Percentiles rank a stretch among this genome's conserved stretches.
Evolutionary conservation across 2,329 filamentous ascomycete genomes (phyloP).

Genomic region (Magnaporthiopsis poae): DNA sequence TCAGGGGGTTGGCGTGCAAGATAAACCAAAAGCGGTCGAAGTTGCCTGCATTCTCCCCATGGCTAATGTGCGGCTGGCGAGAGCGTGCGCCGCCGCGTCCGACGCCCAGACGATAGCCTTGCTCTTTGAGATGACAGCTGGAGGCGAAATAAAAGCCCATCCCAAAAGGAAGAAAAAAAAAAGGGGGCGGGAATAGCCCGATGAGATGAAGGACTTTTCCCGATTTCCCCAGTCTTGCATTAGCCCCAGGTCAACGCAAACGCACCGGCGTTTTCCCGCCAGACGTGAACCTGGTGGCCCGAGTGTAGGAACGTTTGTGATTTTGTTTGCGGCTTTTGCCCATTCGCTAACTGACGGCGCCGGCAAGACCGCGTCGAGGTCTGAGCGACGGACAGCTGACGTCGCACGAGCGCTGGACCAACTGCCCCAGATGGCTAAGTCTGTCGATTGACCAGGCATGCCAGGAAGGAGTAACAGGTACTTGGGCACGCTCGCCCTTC

Average conservation of each 20-base stretch:
- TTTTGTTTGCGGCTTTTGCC: neutral
- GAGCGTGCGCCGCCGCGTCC: no score
- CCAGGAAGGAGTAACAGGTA: neutral
- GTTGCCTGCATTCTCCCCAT: neutral
- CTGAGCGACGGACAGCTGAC: neutral
- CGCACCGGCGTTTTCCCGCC: neutral
- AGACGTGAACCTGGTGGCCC: neutral
- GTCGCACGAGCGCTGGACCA: neutral
- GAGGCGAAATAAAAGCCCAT: neutral
- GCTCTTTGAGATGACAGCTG: neutral
- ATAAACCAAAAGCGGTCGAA: no score
- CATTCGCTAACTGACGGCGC: neutral
- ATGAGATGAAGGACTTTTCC: neutral
- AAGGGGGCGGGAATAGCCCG: neutral
- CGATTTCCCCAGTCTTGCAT: neutral
- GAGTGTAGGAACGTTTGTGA: neutral
- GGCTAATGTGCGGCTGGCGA: neutral
- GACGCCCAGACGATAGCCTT: neutral
- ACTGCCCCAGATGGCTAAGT: neutral
- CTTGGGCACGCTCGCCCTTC: neutral
- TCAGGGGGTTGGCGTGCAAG: neutral
- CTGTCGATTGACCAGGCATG: no score
- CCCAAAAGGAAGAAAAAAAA: neutral
- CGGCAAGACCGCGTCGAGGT: neutral
- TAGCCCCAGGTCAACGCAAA: neutral